Conservation (phyloP, 495 filamentous ascomycete genomes). For the Lindgomyces ingoldianus region DNA sequence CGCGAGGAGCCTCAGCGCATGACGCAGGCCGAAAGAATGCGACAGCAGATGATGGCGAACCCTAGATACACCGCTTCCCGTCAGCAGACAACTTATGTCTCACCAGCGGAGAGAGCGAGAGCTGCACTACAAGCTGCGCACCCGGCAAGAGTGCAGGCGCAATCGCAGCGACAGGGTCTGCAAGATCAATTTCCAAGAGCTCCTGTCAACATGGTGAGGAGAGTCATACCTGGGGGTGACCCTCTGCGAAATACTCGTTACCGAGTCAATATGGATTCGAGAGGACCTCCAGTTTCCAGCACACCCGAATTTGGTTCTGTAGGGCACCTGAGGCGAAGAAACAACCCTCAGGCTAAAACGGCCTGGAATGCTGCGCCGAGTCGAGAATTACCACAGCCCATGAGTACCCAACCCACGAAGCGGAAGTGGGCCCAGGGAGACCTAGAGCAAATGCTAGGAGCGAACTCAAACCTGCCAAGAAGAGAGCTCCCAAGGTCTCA, state of each 20-base stretch:
- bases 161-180: background rate
- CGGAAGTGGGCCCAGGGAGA: constrained; percentile 17
- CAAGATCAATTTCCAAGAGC: background rate
- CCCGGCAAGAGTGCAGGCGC: background rate
- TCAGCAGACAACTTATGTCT: background rate
- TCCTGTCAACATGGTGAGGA: background rate
- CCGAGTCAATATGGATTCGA: constrained; percentile 25
- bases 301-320: constrained; percentile 12
- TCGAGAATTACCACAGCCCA: background rate
- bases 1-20: constrained; percentile 19
- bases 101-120: background rate
- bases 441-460: constrained; percentile 8
- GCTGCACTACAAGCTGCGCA: background rate
- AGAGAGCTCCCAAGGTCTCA: background rate
- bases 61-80: background rate
- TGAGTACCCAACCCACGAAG: background rate
- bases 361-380: no score
- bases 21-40: background rate
- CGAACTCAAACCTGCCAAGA: background rate
- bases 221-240: background rate
- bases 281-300: background rate
- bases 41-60: background rate
- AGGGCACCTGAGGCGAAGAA: constrained; percentile 16
- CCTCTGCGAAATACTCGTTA: background rate
- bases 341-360: background rate